Evolutionary conservation across 106 monocot genomes (phyloP).

Genomic region (Gastrodia elata): DNA sequence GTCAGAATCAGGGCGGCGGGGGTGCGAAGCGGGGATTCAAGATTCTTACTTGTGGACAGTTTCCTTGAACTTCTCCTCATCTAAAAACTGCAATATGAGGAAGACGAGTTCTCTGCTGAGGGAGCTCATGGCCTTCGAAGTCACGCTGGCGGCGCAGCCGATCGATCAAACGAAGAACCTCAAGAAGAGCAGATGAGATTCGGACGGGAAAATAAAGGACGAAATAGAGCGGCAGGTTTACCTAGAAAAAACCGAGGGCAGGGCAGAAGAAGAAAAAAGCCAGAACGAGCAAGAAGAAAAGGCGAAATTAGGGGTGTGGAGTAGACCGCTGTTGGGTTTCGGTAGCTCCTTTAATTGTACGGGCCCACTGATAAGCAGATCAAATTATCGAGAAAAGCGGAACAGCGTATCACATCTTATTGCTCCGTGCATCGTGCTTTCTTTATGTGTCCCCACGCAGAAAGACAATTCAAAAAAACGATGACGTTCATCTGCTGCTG

Average conservation of each 20-base stretch:
- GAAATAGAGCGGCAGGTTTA: slow-evolving; percentile 2
- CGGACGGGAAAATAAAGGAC: neutral
- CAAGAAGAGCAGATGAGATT: neutral
- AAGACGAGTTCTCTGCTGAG: slow-evolving; percentile 22
- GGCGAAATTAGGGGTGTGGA: neutral
- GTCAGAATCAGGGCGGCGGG: neutral
- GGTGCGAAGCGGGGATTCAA: neutral
- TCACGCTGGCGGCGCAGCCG: neutral
- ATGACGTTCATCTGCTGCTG: neutral
- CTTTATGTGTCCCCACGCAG: slow-evolving; percentile 2
- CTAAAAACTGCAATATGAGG: slow-evolving; percentile 28
- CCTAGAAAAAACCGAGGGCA: neutral
- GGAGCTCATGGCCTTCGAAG: slow-evolving; percentile 7
- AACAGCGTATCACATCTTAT: neutral
- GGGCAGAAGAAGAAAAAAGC: neutral
- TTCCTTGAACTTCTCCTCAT: slow-evolving; percentile 27
- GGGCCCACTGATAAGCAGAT: neutral
- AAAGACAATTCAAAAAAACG: slow-evolving; percentile 1
- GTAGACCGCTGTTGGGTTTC: slow-evolving; percentile 8
- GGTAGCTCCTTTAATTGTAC: neutral
- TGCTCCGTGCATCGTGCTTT: neutral
- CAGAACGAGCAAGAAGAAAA: neutral
- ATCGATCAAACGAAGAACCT: slow-evolving; percentile 3
- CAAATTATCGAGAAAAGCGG: neutral
- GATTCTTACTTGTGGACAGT: slow-evolving; percentile 24